Conservation (phyloP, 345 rosid species). For the Hibiscus trionum region DNA sequence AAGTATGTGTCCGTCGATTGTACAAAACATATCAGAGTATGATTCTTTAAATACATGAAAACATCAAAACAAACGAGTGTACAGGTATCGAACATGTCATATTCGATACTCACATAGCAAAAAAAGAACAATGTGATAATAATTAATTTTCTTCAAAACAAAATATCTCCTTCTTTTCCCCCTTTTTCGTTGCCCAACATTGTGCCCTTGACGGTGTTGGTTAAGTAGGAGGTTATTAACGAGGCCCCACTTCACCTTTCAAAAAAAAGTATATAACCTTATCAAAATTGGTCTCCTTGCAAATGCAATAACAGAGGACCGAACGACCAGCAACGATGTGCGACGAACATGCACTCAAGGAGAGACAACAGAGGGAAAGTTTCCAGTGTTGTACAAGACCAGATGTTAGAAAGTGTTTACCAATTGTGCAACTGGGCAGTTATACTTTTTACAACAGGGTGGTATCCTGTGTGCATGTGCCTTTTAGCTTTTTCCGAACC, state of each 20-base stretch:
- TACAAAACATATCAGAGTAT: background rate
- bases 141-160: background rate
- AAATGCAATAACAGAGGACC: conserved; percentile 1
- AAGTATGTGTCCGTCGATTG: background rate
- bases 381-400: background rate
- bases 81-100: background rate
- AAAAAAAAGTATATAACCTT: conserved; percentile 1
- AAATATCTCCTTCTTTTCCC: background rate
- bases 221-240: too few species aligned
- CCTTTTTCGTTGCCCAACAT: too few species aligned
- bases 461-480: conserved; percentile 75
- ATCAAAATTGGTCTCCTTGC: conserved; percentile 34
- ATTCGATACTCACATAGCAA: background rate
- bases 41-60: background rate
- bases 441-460: conserved; percentile 72
- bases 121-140: background rate
- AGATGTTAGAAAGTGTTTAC: conserved; percentile 26
- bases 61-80: background rate
- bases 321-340: background rate
- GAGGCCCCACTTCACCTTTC: background rate
- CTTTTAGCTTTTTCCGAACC: conserved; percentile 70
- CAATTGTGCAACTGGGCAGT: conserved; percentile 72
- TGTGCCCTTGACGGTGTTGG: too few species aligned
- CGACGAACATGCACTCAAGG: background rate
- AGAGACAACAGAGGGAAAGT: background rate